These are phyloP conservation scores for Fragilariopsis cylindrus DNA, from an alignment of 108 stramenopile species.

Conservation along the genomic window DNA sequence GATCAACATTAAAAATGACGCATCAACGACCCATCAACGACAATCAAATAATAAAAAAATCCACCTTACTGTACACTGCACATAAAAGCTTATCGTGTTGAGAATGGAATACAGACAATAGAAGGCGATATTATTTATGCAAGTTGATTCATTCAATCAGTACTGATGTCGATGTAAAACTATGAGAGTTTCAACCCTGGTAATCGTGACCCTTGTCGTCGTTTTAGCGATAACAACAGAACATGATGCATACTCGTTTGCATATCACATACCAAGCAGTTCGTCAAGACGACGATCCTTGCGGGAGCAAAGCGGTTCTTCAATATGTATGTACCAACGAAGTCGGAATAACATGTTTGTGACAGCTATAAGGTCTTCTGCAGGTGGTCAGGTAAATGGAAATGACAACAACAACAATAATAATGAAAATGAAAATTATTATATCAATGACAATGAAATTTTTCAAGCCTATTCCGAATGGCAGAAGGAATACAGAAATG, in stretches of 20 bases:
- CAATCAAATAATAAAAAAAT: background rate
- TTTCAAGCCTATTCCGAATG: conserved; percentile 23
- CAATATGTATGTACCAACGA: background rate
- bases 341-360: background rate
- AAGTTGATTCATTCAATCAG: background rate
- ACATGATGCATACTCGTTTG: background rate
- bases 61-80: background rate
- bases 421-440: background rate
- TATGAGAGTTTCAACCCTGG: background rate
- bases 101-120: background rate
- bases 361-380: background rate
- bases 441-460: conserved; percentile 5
- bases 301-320: background rate
- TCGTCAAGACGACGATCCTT: background rate
- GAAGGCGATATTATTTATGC: background rate
- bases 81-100: conserved; percentile 1
- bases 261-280: background rate
- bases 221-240: background rate
- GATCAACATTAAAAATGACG: no score
- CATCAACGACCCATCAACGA: no score
- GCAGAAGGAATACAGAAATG: conserved; percentile 21
- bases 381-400: background rate
- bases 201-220: background rate
- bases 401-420: background rate
- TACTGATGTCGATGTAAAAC: background rate